phyloP scores from a whole-genome alignment of 805 yeast genomes.

The Starmerella asiatica region DNA sequence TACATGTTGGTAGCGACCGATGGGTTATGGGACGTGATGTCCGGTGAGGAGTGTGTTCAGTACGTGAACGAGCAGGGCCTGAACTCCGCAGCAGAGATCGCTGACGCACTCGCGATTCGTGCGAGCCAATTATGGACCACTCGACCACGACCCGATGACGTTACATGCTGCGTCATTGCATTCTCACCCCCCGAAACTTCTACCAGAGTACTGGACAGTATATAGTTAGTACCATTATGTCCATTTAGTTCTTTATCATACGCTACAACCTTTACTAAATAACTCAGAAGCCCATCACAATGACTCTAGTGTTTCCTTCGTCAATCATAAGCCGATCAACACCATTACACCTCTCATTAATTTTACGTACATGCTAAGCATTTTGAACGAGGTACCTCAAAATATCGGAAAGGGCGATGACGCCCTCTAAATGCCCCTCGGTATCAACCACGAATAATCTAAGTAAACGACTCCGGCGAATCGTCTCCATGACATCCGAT shows the following conservation, averaged over 20 bases:
- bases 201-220: too few relatives aligned
- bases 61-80: conserved; percentile 38
- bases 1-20: conserved; percentile 74
- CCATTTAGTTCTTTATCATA: too few relatives aligned
- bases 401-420: conserved; percentile 83
- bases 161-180: conserved; percentile 16
- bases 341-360: too few relatives aligned
- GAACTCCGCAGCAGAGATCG: conserved; percentile 9
- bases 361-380: too few relatives aligned
- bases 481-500: conserved; percentile 83
- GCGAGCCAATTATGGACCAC: conserved; percentile 8
- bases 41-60: conserved; percentile 49
- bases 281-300: too few relatives aligned
- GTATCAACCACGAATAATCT: conserved; percentile 84
- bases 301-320: too few relatives aligned
- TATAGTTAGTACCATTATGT: too few relatives aligned
- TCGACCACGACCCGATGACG: conserved; percentile 14
- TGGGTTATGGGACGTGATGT: conserved; percentile 78
- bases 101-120: conserved; percentile 9
- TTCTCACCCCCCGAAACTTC: too few relatives aligned
- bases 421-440: conserved; percentile 63
- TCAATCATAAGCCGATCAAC: background rate
- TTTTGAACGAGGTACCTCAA: conserved; percentile 39
- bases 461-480: conserved; percentile 79
- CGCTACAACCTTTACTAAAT: too few relatives aligned